phyloP scores from a whole-genome alignment of 805 yeast genomes.

The Kluyveromyces dobzhanskii region DNA sequence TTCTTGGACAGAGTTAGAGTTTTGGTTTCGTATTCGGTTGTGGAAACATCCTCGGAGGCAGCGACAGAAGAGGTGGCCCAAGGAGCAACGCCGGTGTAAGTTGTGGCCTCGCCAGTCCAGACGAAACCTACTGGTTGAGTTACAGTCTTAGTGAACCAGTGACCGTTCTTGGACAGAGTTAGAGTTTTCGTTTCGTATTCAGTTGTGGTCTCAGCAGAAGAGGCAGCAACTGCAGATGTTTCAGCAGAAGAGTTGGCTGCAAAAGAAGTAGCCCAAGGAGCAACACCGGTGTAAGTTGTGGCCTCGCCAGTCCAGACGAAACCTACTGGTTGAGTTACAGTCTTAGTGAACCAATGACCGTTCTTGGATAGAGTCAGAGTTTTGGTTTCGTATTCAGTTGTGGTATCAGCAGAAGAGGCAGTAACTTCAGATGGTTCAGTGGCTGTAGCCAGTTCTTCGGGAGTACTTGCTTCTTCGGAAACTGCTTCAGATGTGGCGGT shows the following conservation, averaged over 20 bases:
- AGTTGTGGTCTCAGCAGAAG: not conserved
- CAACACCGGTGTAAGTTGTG: not conserved
- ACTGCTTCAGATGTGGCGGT: too few species aligned
- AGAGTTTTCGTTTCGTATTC: not conserved
- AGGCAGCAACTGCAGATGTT: not conserved
- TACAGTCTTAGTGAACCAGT: not conserved
- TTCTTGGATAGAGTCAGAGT: slow-evolving; percentile 1
- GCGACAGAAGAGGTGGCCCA: not conserved
- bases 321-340: slow-evolving; percentile 6
- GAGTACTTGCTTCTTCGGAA: too few species aligned
- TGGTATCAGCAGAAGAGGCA: not conserved
- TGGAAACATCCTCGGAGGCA: not conserved
- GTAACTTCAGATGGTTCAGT: too few species aligned
- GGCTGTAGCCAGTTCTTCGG: too few species aligned
- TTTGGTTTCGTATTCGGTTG: not conserved
- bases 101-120: not conserved
- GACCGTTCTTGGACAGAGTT: slow-evolving; percentile 1
- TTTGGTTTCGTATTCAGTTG: not conserved
- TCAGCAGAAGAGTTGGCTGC: not conserved
- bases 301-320: slow-evolving; percentile 1
- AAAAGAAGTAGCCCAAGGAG: not conserved
- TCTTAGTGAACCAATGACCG: not conserved
- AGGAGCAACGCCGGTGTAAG: not conserved
- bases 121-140: slow-evolving; percentile 1
- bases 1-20: slow-evolving; percentile 1